phyloP scores from a whole-genome alignment of 2,329 filamentous ascomycete species.

The Penicillium crustosum region DNA sequence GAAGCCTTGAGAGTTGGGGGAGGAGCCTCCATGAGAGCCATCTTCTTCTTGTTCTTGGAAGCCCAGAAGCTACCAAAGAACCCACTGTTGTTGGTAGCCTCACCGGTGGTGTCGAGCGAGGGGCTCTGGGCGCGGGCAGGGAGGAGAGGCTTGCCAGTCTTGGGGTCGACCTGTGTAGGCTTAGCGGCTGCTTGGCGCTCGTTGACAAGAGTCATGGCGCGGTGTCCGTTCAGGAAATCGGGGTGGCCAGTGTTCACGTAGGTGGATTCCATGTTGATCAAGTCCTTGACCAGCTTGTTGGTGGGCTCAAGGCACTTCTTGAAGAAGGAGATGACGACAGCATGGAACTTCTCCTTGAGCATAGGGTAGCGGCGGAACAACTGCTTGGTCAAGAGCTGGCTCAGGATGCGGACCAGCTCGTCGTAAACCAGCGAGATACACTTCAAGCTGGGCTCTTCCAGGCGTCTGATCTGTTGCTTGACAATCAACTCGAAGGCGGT shows the following conservation, averaged over 20 bases:
- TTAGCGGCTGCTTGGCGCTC: slow-evolving; percentile 78
- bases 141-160: slow-evolving; percentile 95
- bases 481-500: slow-evolving; percentile 98
- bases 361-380: slow-evolving; percentile 90
- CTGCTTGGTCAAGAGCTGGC: slow-evolving; percentile 82
- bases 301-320: slow-evolving; percentile 98
- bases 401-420: slow-evolving; percentile 91
- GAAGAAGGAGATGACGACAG: slow-evolving; percentile 89
- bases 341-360: slow-evolving; percentile 95
- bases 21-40: slow-evolving; percentile 97
- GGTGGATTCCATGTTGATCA: slow-evolving; percentile 92
- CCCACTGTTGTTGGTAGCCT: slow-evolving; percentile 62
- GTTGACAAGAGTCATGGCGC: slow-evolving; percentile 96
- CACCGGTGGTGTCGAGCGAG: slow-evolving; percentile 60
- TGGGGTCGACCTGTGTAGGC: slow-evolving; percentile 94
- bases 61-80: slow-evolving; percentile 99
- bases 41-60: slow-evolving; percentile 99
- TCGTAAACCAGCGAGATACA: slow-evolving; percentile 97
- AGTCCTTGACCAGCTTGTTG: slow-evolving; percentile 91
- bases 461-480: slow-evolving; percentile 94
- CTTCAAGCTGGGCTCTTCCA: slow-evolving; percentile 95
- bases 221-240: slow-evolving; percentile 94
- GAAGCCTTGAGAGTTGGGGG: slow-evolving; percentile 92
- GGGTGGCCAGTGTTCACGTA: slow-evolving; percentile 99
- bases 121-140: slow-evolving; percentile 76